Evolutionary conservation across 352 stramenopile genomes (phyloP).

Genomic region (Peronosclerospora sorghi): DNA sequence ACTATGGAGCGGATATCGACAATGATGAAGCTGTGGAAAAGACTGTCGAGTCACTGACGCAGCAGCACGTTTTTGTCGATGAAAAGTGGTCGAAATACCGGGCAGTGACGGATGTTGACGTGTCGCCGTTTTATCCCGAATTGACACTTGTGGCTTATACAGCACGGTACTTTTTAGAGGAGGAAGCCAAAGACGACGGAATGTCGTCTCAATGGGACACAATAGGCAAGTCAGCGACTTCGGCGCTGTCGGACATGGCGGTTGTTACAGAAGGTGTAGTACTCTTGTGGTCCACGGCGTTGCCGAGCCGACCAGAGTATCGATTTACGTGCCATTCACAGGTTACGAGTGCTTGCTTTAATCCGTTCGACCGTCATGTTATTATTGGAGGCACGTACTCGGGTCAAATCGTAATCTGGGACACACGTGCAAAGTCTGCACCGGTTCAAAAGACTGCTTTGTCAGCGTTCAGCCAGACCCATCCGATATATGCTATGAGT

Average conservation of each 20-base stretch:
- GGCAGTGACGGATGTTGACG: slow-evolving; percentile 71
- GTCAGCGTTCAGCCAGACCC: slow-evolving; percentile 71
- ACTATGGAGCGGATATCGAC: slow-evolving; percentile 70
- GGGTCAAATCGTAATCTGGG: slow-evolving; percentile 80
- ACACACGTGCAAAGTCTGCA: slow-evolving; percentile 68
- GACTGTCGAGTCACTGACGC: slow-evolving; percentile 54
- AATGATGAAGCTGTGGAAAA: slow-evolving; percentile 44
- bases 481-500: slow-evolving; percentile 81
- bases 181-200: slow-evolving; percentile 49
- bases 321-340: slow-evolving; percentile 82
- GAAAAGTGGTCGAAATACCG: slow-evolving; percentile 75
- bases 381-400: slow-evolving; percentile 82
- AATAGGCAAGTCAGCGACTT: slow-evolving; percentile 39
- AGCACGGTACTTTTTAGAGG: slow-evolving; percentile 56
- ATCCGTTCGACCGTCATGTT: slow-evolving; percentile 78
- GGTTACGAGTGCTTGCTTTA: slow-evolving; percentile 79
- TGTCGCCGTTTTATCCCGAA: slow-evolving; percentile 78
- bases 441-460: slow-evolving; percentile 80
- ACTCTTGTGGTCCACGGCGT: slow-evolving; percentile 75
- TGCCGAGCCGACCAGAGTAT: slow-evolving; percentile 72
- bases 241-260: slow-evolving; percentile 44
- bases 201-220: slow-evolving; percentile 57
- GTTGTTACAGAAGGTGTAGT: slow-evolving; percentile 68
- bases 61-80: slow-evolving; percentile 59
- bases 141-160: slow-evolving; percentile 62